Evolutionary conservation across 1,284 basidiomycete genomes (phyloP), one percentile per base, ranked within the genome.

Genomic region (Fomitopsis betulina): DNA sequence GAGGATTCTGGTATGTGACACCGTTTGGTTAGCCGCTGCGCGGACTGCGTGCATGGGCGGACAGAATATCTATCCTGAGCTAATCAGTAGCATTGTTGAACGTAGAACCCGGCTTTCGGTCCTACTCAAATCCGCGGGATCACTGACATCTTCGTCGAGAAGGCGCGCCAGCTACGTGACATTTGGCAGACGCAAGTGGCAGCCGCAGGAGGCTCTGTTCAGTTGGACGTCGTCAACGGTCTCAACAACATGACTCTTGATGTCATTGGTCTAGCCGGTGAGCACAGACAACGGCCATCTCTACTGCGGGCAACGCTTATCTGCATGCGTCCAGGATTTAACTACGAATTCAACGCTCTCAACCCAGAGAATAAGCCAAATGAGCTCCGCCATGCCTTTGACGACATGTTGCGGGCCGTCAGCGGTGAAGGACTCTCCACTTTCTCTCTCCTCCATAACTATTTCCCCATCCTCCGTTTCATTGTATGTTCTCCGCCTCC

Each of bases 21-120:
- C 8, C 13, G 8, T 37, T 21, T 37, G 55, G 21, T 35, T 47
- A 27, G 6, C 5, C 39, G n/a, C 21, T 25, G 21, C 38, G 38
- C 6, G 27, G 27, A 15, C 4, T 12, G 19, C 38, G 38, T 12
- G 19, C 15, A 15, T 40, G 27, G 27, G 8, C 27, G 27, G 27
- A 30, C 8, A 30, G 27, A 8, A n/a, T 8, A 30, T 4, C 27
- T 8, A 4, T 30, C 2, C 27, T 25, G 9, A 21, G n/a, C 40
- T 73, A 71, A 68, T 3, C n/a, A n/a, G n/a, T n/a, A n/a, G 70
- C 30, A 66, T 60, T 54, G 62, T 3, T 17, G 0, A 35, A 15
- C 7, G 17, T 27, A 70, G 84, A 86, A 85, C 62, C 84, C 84
- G 17, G 84, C 82, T 0, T 86, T 87, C 58, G 80, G 83, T 4